Evolutionary conservation across 495 filamentous ascomycete species (phyloP).

Genomic region (Saxophila tyrrhenica): DNA sequence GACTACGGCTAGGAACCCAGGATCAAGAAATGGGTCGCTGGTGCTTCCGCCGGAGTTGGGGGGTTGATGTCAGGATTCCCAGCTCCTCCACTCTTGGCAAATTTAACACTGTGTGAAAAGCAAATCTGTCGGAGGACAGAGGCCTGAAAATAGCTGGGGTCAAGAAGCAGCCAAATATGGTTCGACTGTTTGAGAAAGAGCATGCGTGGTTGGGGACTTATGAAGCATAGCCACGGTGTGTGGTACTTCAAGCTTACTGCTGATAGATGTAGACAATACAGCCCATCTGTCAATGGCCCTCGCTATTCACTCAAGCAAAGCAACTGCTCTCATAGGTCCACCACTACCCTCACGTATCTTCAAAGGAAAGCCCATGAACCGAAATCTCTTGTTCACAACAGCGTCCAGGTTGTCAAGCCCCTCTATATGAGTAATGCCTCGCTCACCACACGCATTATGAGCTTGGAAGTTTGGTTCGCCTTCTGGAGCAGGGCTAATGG

Average conservation of each 20-base stretch:
- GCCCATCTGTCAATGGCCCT: no score
- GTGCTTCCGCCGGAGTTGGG: not conserved
- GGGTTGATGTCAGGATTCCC: not conserved
- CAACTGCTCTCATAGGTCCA: conserved; percentile 15
- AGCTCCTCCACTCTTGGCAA: not conserved
- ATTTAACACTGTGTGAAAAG: not conserved
- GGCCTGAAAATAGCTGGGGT: not conserved
- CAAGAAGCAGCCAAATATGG: not conserved
- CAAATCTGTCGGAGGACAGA: not conserved
- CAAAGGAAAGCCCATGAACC: conserved; percentile 16
- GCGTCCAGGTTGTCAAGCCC: conserved; percentile 11
- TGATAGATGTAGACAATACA: no score
- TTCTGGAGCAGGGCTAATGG: conserved; percentile 14
- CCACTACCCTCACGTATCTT: conserved; percentile 13
- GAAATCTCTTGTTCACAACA: conserved; percentile 11
- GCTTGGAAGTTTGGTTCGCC: conserved; percentile 16
- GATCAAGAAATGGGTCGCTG: not conserved
- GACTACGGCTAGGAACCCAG: not conserved
- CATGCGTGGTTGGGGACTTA: not conserved
- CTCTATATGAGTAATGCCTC: conserved; percentile 18
- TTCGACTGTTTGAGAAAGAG: not conserved
- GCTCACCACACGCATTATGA: conserved; percentile 14
- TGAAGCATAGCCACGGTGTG: no score
- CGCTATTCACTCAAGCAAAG: conserved; percentile 7
- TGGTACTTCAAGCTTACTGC: no score